Conservation (phyloP, 208 protist species). For the Acanthamoeba lugdunensis region DNA sequence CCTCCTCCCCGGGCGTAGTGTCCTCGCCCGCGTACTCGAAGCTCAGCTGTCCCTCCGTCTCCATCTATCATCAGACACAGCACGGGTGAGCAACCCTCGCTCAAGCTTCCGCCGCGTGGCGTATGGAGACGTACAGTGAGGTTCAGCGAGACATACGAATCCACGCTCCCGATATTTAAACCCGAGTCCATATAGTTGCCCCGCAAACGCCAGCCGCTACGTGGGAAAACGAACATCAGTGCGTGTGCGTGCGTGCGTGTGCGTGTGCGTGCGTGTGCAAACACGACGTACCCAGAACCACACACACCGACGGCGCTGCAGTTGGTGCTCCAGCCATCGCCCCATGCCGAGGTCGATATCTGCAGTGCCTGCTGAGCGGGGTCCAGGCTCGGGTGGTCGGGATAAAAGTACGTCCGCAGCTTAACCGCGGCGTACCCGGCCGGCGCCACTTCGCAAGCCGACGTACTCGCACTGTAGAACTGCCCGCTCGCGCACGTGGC, state of each 20-base stretch:
- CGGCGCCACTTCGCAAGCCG: neutral
- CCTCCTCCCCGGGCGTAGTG: neutral
- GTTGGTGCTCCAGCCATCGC: neutral
- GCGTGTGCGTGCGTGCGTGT: neutral
- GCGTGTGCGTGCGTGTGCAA: neutral
- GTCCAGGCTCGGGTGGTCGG: slow-evolving; percentile 44
- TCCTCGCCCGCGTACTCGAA: slow-evolving; percentile 36
- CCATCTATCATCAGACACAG: neutral
- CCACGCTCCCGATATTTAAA: neutral
- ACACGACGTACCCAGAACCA: slow-evolving; percentile 2
- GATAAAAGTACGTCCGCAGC: slow-evolving; percentile 24
- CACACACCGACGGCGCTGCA: slow-evolving; percentile 8
- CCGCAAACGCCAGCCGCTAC: slow-evolving; percentile 43
- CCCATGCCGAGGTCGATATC: neutral
- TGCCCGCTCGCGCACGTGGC: neutral
- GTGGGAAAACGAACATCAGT: neutral
- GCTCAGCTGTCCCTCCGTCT: slow-evolving; percentile 13
- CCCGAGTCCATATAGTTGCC: slow-evolving; percentile 59
- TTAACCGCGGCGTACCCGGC: slow-evolving; percentile 30
- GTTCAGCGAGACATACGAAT: neutral
- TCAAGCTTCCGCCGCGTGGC: neutral
- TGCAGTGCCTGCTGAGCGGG: neutral
- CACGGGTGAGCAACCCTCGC: neutral
- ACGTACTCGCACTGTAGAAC: slow-evolving; percentile 26
- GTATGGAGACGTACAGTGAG: neutral